A percentile compares a stretch with the other conserved stretches of the same genome.
Conservation (phyloP, 2,329 filamentous ascomycete genomes). For the Ilyonectria mors-panacis region DNA sequence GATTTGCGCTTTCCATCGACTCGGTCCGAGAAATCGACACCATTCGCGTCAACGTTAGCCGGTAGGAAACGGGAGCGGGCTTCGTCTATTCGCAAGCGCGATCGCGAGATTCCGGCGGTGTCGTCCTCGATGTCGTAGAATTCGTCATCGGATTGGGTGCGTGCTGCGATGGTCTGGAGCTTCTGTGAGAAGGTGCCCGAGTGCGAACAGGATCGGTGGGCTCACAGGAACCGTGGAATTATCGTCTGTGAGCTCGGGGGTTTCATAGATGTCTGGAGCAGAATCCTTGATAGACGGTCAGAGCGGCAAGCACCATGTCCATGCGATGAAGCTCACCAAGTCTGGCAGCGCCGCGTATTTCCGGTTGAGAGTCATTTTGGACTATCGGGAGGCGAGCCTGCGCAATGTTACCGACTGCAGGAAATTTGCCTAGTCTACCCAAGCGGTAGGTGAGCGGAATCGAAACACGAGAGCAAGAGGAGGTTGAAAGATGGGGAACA, state of each 20-base stretch:
- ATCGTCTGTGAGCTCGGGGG: conserved; percentile 91
- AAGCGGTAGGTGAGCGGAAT: conserved; percentile 1
- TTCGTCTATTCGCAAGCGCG: conserved; percentile 81
- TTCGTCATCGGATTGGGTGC: conserved; percentile 73
- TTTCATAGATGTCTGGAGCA: conserved; percentile 96
- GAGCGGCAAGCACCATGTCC: conserved; percentile 23
- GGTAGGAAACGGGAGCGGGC: conserved; percentile 86
- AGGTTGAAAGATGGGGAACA: conserved; percentile 2
- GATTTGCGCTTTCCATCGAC: conserved; percentile 86
- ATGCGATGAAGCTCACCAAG: conserved; percentile 67
- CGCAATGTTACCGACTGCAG: conserved; percentile 9
- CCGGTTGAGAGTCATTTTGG: conserved; percentile 79
- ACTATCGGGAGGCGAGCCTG: not conserved
- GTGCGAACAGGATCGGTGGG: conserved; percentile 28
- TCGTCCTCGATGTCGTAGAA: conserved; percentile 76
- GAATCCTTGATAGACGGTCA: conserved; percentile 74
- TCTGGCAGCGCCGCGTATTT: conserved; percentile 89
- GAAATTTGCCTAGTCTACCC: not conserved
- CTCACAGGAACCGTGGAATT: conserved; percentile 86
- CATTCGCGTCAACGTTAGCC: conserved; percentile 80
- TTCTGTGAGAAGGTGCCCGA: conserved; percentile 41
- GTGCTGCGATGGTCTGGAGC: conserved; percentile 67
- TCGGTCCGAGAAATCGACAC: conserved; percentile 91
- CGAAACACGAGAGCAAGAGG: conserved; percentile 5
- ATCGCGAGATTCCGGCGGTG: conserved; percentile 78